Evolutionary conservation across 2,329 filamentous ascomycete genomes (phyloP).

Genomic region (Ambrosiella cleistominuta): DNA sequence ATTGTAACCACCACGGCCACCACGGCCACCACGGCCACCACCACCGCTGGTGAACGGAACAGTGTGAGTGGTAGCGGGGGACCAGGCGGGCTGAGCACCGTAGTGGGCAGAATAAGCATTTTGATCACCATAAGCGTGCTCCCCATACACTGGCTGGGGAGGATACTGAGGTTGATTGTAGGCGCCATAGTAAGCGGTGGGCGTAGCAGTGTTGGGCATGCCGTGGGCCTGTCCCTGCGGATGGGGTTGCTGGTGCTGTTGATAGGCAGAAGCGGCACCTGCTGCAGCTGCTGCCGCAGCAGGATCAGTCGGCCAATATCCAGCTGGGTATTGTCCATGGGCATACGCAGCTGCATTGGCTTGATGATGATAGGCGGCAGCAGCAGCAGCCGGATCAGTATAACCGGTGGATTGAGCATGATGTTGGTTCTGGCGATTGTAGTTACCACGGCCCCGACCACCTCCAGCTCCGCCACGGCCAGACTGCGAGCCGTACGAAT

Average conservation of each 20-base stretch:
- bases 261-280: constrained; percentile 4
- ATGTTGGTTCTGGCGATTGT: constrained; percentile 14
- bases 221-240: background rate
- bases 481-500: constrained; percentile 12
- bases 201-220: constrained; percentile 3
- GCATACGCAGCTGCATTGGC: constrained; percentile 37
- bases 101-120: constrained; percentile 21
- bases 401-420: constrained; percentile 19
- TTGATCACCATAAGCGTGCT: constrained; percentile 22
- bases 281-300: constrained; percentile 6
- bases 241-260: constrained; percentile 8
- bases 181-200: constrained; percentile 8
- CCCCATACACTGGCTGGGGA: constrained; percentile 28
- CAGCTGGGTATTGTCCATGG: constrained; percentile 36
- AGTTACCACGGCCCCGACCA: constrained; percentile 7
- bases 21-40: background rate
- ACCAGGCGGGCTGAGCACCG: constrained; percentile 21
- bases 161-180: constrained; percentile 21
- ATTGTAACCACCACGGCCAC: constrained; percentile 22
- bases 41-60: constrained; percentile 12
- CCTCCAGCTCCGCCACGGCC: constrained; percentile 16
- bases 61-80: constrained; percentile 21
- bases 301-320: constrained; percentile 9
- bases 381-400: constrained; percentile 25
- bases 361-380: constrained; percentile 26